phyloP scores from a whole-genome alignment of 805 yeast genomes.

The Schizosaccharomyces octosporus region DNA sequence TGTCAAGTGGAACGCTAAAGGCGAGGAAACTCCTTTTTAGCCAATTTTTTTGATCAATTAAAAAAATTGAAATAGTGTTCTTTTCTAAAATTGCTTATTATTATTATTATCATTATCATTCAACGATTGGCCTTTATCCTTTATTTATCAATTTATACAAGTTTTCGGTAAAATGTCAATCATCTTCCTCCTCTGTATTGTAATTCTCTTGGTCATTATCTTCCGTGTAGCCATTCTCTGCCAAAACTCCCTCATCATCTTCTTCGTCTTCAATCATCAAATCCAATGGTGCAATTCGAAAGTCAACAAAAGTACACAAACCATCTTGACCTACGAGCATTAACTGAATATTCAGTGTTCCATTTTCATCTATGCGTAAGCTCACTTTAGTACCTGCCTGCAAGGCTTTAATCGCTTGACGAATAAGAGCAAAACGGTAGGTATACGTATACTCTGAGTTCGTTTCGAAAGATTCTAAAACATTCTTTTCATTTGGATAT shows the following conservation, averaged over 20 bases:
- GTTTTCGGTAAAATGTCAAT: neutral
- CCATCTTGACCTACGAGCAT: neutral
- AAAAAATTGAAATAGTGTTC: no score
- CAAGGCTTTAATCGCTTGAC: constrained; percentile 1
- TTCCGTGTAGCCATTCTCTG: neutral
- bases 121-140: no score
- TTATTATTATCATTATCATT: no score
- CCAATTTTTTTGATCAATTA: no score
- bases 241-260: neutral
- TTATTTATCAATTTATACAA: no score
- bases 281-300: neutral
- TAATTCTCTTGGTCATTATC: neutral
- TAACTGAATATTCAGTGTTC: neutral
- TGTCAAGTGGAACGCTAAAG: neutral
- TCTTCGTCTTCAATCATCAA: neutral
- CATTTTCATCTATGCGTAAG: constrained; percentile 1
- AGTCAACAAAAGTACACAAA: neutral
- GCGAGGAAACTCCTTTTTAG: neutral
- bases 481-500: constrained; percentile 1
- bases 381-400: neutral
- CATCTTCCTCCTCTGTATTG: neutral
- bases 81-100: no score
- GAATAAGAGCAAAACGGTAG: neutral
- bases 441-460: neutral
- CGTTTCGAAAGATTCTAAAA: neutral